Conservation (phyloP, 345 rosid species). For the Gossypium bickii region DNA sequence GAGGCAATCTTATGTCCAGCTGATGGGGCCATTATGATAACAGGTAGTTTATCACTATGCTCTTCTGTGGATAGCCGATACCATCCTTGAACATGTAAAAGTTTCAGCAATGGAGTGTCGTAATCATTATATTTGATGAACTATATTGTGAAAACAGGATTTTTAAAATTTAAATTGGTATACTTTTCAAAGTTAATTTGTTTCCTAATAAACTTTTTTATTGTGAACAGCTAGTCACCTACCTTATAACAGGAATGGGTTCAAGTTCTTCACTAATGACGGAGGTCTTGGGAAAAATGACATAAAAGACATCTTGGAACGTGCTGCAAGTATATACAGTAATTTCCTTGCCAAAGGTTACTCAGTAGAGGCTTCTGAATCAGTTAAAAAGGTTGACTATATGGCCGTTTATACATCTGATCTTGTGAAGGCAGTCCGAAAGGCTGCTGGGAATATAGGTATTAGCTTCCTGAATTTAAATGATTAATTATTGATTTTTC, state of each 20-base stretch:
- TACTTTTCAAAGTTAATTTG: background rate
- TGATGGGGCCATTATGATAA: slow-evolving; percentile 97
- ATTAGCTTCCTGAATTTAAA: slow-evolving; percentile 20
- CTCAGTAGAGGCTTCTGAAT: slow-evolving; percentile 37
- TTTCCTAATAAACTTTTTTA: slow-evolving; percentile 18
- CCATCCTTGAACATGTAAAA: background rate
- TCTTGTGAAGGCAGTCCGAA: slow-evolving; percentile 86
- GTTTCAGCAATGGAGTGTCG: background rate
- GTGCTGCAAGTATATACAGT: slow-evolving; percentile 70
- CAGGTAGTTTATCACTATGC: slow-evolving; percentile 44
- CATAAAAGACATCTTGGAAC: slow-evolving; percentile 79
- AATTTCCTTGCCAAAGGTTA: slow-evolving; percentile 42
- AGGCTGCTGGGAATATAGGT: slow-evolving; percentile 87
- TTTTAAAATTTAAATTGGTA: background rate
- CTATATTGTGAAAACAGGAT: background rate
- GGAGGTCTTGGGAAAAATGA: slow-evolving; percentile 96
- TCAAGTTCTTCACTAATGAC: slow-evolving; percentile 86
- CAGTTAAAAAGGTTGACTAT: slow-evolving; percentile 66
- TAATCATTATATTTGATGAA: slow-evolving; percentile 9
- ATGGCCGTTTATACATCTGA: slow-evolving; percentile 75
- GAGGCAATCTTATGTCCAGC: slow-evolving; percentile 71
- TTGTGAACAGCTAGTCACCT: slow-evolving; percentile 89
- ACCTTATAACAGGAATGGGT: slow-evolving; percentile 95
- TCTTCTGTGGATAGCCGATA: slow-evolving; percentile 4
- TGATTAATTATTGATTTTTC: background rate